phyloP scores from a whole-genome alignment of 1,139 yeast species.

The Candida albicans region DNA sequence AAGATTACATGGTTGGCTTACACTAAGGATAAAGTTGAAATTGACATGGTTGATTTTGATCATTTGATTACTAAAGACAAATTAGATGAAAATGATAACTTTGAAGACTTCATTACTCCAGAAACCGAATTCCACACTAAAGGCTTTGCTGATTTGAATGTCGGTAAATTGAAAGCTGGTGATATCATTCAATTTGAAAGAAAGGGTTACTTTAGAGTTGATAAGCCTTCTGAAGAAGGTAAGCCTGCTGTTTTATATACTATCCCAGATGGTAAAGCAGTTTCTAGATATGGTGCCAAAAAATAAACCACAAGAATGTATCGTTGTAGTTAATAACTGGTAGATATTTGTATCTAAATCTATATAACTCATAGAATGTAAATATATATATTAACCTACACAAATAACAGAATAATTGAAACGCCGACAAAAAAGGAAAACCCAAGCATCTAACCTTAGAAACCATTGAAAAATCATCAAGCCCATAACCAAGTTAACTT shows the following conservation, averaged over 20 bases:
- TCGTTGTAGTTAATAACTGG: background rate
- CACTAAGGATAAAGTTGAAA: conserved; percentile 65
- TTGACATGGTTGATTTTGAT: conserved; percentile 88
- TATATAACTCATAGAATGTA: conserved; percentile 5
- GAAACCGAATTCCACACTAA: conserved; percentile 79
- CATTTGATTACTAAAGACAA: conserved; percentile 95
- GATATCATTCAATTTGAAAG: conserved; percentile 94
- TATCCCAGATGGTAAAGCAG: conserved; percentile 95
- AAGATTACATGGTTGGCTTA: conserved; percentile 95
- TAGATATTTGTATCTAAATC: background rate
- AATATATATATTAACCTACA: too few species aligned
- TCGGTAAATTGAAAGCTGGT: conserved; percentile 74
- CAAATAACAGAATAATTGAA: too few species aligned
- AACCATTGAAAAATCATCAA: too few species aligned
- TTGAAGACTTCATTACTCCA: conserved; percentile 90
- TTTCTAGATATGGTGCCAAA: conserved; percentile 75
- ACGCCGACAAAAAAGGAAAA: too few species aligned
- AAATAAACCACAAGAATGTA: conserved; percentile 19
- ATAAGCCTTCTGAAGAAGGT: conserved; percentile 57
- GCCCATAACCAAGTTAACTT: conserved; percentile 26
- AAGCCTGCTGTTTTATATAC: conserved; percentile 81
- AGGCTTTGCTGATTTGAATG: conserved; percentile 82
- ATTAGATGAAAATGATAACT: conserved; percentile 91
- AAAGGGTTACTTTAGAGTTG: conserved; percentile 93
- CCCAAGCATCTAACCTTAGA: too few species aligned